Base-by-base conservation (phyloP, 345 rosid genomes). In the Salix brachista region DNA sequence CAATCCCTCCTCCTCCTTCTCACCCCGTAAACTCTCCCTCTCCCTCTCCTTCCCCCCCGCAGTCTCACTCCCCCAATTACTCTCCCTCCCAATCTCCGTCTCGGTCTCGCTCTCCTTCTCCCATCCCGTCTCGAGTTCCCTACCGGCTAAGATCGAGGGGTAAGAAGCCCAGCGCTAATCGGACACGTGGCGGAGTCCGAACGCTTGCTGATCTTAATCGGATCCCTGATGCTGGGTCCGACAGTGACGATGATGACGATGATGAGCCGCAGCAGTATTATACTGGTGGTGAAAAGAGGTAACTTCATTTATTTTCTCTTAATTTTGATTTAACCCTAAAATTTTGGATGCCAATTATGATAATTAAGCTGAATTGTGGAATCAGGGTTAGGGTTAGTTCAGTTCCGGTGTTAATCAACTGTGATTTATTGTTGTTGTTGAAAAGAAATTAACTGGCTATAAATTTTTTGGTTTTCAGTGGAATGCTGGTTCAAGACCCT, bases 261-360 rank as follows among this genome's bases (percentile, higher is more conserved):
- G 92, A 88, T 52, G 94, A 91, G 48, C 82, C 84, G 3, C 91
- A 88, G 86, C 90, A 90, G 83, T 88, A 90, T 77, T 93, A 89
- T 13, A 88, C 99, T 68, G 99, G 98, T 44, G 98, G 97, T 25
- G 87, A 93, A 79, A 96, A 91, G 82, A 93, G 98, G 99, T 93
- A 73, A 39, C 23, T 8, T 54, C 60, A 7, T 54, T 54, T 21
- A 19, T 21, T 18, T 18, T 18, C 2, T 0, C 2, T 10, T 0
- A 13, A 13, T 46, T 46, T 13, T 42, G 46, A 42, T 41, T 46
- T 46, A 56, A 56, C 62, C 28, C 62, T 56, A 9, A 23, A n/a
- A 56, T 58, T 8, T 58, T n/a, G 25, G 12, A 58, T 8, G 17
- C 46, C 46, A 42, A 10, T 42, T 42, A 11, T 42, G 2, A 13